Evolutionary conservation across 176 grass and related monocot genomes (phyloP).

Genomic region (Phyllostachys edulis): DNA sequence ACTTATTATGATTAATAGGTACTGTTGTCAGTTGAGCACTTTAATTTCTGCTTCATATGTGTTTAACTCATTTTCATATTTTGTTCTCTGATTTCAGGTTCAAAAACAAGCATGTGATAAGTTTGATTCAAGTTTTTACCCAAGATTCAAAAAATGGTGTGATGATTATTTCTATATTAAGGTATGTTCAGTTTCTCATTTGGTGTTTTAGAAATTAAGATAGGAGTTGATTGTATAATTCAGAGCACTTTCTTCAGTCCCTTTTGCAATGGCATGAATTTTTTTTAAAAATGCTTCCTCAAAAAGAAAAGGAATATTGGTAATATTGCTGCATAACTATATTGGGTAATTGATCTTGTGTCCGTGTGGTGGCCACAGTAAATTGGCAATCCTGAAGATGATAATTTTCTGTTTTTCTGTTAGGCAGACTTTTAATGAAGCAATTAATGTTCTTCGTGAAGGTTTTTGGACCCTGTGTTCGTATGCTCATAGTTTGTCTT

Average conservation of each 20-base stretch:
- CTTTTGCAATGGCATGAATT: neutral
- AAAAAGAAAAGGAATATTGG: neutral
- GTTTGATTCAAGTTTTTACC: constrained; percentile 91
- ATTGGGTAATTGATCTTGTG: neutral
- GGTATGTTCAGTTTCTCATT: constrained; percentile 42
- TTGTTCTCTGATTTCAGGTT: constrained; percentile 50
- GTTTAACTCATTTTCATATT: neutral
- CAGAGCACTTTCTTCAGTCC: neutral
- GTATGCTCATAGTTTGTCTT: neutral
- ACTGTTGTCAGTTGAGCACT: neutral
- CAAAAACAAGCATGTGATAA: constrained; percentile 97
- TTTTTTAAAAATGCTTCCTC: neutral
- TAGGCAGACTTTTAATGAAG: neutral
- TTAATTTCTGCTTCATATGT: neutral
- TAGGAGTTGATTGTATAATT: neutral
- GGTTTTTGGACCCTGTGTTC: neutral
- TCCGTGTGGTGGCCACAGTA: neutral
- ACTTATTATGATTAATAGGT: neutral
- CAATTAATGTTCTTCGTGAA: constrained; percentile 6
- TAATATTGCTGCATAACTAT: neutral
- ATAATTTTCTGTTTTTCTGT: neutral
- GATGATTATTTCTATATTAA: constrained; percentile 99
- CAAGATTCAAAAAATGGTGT: constrained; percentile 99
- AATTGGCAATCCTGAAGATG: neutral
- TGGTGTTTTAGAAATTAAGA: neutral